Evolutionary conservation across 495 filamentous ascomycete species (phyloP).

Genomic region (Tuber magnatum): DNA sequence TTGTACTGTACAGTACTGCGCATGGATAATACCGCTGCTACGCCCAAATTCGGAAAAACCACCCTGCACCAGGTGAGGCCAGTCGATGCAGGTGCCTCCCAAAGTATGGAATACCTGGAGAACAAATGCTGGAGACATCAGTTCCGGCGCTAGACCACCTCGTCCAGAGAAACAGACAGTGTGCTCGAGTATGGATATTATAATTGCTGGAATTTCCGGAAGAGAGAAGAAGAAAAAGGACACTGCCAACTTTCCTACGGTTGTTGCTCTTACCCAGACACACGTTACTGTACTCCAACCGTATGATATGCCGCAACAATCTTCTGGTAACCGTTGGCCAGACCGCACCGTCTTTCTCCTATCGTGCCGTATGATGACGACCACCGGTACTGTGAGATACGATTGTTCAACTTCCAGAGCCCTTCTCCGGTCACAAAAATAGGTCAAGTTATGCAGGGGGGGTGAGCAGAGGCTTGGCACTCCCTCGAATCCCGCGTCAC

Average conservation of each 20-base stretch:
- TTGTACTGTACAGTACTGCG: not conserved
- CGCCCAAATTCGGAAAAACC: not conserved
- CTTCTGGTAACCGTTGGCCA: not conserved
- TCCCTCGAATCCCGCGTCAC: not conserved
- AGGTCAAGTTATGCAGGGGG: not conserved
- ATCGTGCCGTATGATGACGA: too few relatives aligned
- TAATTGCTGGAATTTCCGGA: too few relatives aligned
- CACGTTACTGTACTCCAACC: not conserved
- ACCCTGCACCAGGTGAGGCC: not conserved
- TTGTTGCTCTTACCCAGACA: not conserved
- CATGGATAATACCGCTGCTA: not conserved
- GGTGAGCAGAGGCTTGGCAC: not conserved
- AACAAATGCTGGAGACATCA: not conserved
- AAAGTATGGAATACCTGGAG: not conserved
- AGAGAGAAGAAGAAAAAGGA: too few relatives aligned
- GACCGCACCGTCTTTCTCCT: not conserved
- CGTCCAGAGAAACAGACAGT: not conserved
- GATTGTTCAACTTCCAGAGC: not conserved
- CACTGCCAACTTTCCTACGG: not conserved
- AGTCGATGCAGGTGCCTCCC: not conserved
- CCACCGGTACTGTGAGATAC: too few relatives aligned
- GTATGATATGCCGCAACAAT: not conserved
- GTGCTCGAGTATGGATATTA: too few relatives aligned
- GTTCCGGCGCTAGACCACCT: not conserved
- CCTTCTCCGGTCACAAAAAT: not conserved